Base-by-base conservation (phyloP, 1,284 basidiomycete genomes). In the Apiotrichum veenhuisii region DNA sequence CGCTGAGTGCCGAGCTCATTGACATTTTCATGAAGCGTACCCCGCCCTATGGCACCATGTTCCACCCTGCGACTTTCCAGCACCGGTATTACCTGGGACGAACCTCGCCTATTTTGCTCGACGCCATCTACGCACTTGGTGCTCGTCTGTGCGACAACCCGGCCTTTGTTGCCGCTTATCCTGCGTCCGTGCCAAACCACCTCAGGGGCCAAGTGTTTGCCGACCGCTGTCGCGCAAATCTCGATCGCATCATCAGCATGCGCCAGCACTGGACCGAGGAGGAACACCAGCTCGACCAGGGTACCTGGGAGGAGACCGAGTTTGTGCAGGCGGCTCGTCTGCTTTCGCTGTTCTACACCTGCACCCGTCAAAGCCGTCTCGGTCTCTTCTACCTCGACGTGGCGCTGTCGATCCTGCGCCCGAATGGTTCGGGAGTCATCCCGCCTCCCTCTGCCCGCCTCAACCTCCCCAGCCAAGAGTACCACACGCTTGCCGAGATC, bases 41-140 rank as follows among this genome's bases (percentile, higher is more conserved):
- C 9, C 71, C 71, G 20, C 78, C 79, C 26, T 76, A 75, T 62
- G 68, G 66, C 40, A 63, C 71, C 41, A 75, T 79, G 69, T 67
- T 79, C 50, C 78, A 80, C 61, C 64, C 67, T 22, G 69, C 78
- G 25, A 78, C 76, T 3, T 79, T 80, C 66, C 64, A 75, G 12
- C 72, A 79, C 55, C 75, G 78, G 14, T 66, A 76, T 15, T 78
- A 77, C 59, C 72, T 75, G 38, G 68, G 67, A 36, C 71, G 72
- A 45, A 68, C 75, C 5, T 75, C 77, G 15, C 71, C 74, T 7
- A 65, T 76, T 41, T 67, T 79, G n/a, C 66, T 79, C 49, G 72
- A 78, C 61, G 69, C 75, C 40, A 77, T 80, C 38, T 79, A 76
- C 63, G 73, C 77, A 20, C 59, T 79, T 22, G 65, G 76, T 22